phyloP scores from a whole-genome alignment of 352 stramenopile genomes.

The Pythium chondricola region DNA sequence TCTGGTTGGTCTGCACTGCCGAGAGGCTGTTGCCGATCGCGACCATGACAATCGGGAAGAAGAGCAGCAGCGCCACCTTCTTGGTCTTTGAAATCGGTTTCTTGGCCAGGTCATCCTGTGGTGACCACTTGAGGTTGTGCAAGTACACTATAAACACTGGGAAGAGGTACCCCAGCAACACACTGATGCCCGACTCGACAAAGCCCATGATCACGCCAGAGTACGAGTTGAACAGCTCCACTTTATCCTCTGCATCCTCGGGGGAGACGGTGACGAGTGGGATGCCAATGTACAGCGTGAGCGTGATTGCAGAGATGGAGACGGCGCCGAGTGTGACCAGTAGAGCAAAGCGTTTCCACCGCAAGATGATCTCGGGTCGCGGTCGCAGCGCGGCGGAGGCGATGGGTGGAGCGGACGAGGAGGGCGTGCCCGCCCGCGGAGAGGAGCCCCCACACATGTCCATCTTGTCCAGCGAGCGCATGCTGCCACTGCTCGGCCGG shows the following conservation, averaged over 20 bases:
- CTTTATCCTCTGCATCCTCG: constrained; percentile 21
- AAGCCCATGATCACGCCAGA: constrained; percentile 61
- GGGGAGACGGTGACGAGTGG: constrained; percentile 21
- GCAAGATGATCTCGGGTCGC: constrained; percentile 49
- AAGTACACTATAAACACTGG: constrained; percentile 58
- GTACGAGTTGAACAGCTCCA: constrained; percentile 43
- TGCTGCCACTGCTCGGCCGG: constrained; percentile 10
- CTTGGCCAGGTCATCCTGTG: constrained; percentile 32
- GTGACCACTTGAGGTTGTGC: constrained; percentile 55
- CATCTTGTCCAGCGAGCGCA: constrained; percentile 24
- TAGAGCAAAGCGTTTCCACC: constrained; percentile 48
- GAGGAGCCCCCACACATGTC: constrained; percentile 5
- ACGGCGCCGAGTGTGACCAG: constrained; percentile 36
- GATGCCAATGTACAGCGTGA: constrained; percentile 32
- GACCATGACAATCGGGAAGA: constrained; percentile 50
- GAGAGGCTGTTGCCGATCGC: constrained; percentile 44
- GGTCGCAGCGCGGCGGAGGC: constrained; percentile 31
- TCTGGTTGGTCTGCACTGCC: constrained; percentile 52
- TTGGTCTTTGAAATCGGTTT: constrained; percentile 49
- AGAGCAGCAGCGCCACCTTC: constrained; percentile 50
- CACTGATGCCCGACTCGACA: constrained; percentile 38
- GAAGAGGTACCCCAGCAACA: constrained; percentile 44
- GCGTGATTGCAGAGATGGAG: constrained; percentile 34
- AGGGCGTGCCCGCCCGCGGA: not conserved
- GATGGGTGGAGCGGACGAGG: not conserved